Conservation (phyloP, 1,284 basidiomycete species). For the Psilocybe mexicana region DNA sequence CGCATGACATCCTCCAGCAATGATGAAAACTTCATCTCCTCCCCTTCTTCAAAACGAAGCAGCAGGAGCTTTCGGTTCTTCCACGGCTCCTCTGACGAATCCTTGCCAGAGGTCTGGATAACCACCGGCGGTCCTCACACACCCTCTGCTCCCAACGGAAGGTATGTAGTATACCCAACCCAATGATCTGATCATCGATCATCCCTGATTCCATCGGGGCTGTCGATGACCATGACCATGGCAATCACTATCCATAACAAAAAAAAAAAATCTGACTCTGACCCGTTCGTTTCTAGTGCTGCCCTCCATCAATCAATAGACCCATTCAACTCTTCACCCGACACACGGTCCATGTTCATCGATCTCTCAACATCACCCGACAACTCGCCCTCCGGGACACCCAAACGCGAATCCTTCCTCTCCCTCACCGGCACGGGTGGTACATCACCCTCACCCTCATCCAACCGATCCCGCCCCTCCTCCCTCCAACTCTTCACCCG, state of each 20-base stretch:
- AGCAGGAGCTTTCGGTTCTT: slow-evolving; percentile 23
- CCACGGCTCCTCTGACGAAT: slow-evolving; percentile 18
- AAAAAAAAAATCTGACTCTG: background rate
- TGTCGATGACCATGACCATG: too few relatives aligned
- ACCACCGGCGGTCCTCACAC: slow-evolving; percentile 30
- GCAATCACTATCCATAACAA: too few relatives aligned
- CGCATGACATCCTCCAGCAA: slow-evolving; percentile 24
- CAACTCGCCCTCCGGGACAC: slow-evolving; percentile 22
- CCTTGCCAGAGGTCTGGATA: slow-evolving; percentile 30
- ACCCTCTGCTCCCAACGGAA: slow-evolving; percentile 25
- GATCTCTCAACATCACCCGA: slow-evolving; percentile 26
- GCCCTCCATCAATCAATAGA: slow-evolving; percentile 15
- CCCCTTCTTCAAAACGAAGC: slow-evolving; percentile 20
- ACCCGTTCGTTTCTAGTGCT: slow-evolving; percentile 3
- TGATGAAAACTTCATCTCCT: slow-evolving; percentile 23
- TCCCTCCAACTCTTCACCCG: slow-evolving; percentile 19
- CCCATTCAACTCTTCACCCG: slow-evolving; percentile 37
- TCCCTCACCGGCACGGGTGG: slow-evolving; percentile 33
- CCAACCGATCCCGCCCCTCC: slow-evolving; percentile 29
- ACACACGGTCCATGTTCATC: slow-evolving; percentile 43
- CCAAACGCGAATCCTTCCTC: slow-evolving; percentile 43
- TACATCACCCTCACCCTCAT: slow-evolving; percentile 44
- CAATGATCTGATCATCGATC: too few relatives aligned
- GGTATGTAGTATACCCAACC: slow-evolving; percentile 10
- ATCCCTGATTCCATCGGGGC: too few relatives aligned